Conservation (phyloP, 2,329 filamentous ascomycete genomes). For the Epichloe aotearoae region DNA sequence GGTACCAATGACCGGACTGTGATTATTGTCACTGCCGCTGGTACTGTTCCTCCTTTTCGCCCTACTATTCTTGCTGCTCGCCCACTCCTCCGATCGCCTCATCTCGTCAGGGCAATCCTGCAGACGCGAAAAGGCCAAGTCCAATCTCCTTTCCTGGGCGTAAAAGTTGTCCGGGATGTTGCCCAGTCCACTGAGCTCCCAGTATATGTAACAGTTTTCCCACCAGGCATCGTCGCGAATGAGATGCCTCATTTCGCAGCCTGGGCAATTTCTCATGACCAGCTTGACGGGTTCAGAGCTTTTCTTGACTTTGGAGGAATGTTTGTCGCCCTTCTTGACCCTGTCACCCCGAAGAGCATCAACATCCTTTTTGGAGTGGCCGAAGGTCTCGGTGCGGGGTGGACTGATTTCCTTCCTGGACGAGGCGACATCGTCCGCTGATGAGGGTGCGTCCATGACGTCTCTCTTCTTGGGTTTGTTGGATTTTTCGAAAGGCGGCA, state of each 20-base stretch:
- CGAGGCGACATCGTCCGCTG: background rate
- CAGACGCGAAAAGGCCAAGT: constrained; percentile 1
- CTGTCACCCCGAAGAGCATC: background rate
- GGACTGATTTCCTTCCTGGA: background rate
- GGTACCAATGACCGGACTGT: background rate
- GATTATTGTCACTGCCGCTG: background rate
- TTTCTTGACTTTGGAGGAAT: background rate
- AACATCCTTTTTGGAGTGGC: background rate
- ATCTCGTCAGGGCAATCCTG: constrained; percentile 1
- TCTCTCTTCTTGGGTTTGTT: background rate
- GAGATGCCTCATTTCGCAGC: constrained; percentile 5
- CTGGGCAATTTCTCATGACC: constrained; percentile 2
- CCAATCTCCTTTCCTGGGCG: background rate
- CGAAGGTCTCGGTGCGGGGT: background rate
- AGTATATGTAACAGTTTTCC: constrained; percentile 7
- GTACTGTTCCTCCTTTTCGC: background rate
- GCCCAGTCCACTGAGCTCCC: constrained; percentile 1
- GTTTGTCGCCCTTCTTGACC: background rate
- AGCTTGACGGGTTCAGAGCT: background rate
- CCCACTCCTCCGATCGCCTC: constrained; percentile 1
- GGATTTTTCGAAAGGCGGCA: background rate
- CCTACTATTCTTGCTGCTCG: background rate
- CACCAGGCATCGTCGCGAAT: constrained; percentile 8
- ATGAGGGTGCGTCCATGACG: background rate
- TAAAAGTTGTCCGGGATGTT: constrained; percentile 2